Conservation (phyloP, 2,329 filamentous ascomycete species). For the Colletotrichum lini region DNA sequence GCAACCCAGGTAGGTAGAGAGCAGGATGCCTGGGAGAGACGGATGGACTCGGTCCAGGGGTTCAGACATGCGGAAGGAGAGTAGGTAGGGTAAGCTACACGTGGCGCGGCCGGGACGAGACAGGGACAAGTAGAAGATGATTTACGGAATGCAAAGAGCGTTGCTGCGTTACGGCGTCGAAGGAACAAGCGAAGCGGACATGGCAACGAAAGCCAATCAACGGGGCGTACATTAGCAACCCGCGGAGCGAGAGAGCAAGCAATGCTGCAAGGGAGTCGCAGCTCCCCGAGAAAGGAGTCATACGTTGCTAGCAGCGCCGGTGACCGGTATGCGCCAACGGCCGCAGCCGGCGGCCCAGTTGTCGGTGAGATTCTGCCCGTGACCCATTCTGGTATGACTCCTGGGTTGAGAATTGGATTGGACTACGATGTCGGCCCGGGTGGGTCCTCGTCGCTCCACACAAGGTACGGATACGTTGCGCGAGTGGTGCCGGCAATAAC, state of each 20-base stretch:
- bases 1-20: slow-evolving; percentile 4
- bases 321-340: slow-evolving; percentile 21
- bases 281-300: slow-evolving; percentile 22
- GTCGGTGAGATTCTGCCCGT: slow-evolving; percentile 35
- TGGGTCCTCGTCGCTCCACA: slow-evolving; percentile 25
- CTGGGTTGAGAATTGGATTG: slow-evolving; percentile 21
- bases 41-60: background rate
- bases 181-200: background rate
- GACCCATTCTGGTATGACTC: slow-evolving; percentile 37
- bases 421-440: slow-evolving; percentile 29
- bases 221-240: background rate
- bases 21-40: background rate
- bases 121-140: slow-evolving; percentile 1
- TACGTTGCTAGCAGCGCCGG: slow-evolving; percentile 7
- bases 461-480: background rate
- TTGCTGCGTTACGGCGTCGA: slow-evolving; percentile 26
- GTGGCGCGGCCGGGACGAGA: background rate
- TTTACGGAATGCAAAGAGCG: slow-evolving; percentile 19
- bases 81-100: background rate
- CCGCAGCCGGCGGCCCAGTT: slow-evolving; percentile 37
- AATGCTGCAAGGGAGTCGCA: background rate
- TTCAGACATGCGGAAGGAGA: background rate
- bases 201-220: slow-evolving; percentile 5
- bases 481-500: slow-evolving; percentile 35
- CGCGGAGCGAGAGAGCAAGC: background rate